Evolutionary conservation across 2,329 filamentous ascomycete genomes (phyloP).

Genomic region (Penicillium expansum): DNA sequence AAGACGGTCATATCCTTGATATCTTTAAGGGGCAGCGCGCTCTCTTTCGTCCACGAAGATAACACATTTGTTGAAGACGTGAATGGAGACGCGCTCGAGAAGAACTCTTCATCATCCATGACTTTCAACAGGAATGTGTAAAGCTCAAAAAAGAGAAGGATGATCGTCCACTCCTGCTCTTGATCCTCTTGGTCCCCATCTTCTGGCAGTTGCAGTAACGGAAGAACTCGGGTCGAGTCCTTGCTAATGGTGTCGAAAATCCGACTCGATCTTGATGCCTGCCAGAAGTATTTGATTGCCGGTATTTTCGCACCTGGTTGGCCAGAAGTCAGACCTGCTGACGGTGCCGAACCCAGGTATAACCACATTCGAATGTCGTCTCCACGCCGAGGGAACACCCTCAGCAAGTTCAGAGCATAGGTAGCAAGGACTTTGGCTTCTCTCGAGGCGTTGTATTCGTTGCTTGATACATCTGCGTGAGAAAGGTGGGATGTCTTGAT

Average conservation of each 20-base stretch:
- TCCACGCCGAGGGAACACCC: slow-evolving; percentile 75
- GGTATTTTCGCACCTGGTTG: slow-evolving; percentile 49
- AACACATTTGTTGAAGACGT: slow-evolving; percentile 48
- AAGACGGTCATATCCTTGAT: slow-evolving; percentile 75
- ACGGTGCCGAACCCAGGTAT: slow-evolving; percentile 68
- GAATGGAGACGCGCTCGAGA: slow-evolving; percentile 56
- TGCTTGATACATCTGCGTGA: slow-evolving; percentile 22
- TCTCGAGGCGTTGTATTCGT: slow-evolving; percentile 43
- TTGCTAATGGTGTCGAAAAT: slow-evolving; percentile 57
- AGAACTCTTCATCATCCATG: slow-evolving; percentile 96
- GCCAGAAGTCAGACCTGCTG: slow-evolving; percentile 33
- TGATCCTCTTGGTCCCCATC: slow-evolving; percentile 37
- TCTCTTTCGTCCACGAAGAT: slow-evolving; percentile 57
- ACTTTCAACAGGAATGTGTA: slow-evolving; percentile 91
- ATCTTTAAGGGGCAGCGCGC: slow-evolving; percentile 68
- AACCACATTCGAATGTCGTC: slow-evolving; percentile 95
- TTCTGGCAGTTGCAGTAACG: slow-evolving; percentile 51
- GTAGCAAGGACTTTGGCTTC: slow-evolving; percentile 75
- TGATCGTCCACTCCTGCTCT: slow-evolving; percentile 78
- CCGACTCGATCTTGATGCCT: slow-evolving; percentile 57
- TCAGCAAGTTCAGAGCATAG: slow-evolving; percentile 79
- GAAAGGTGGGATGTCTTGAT: slow-evolving; percentile 31
- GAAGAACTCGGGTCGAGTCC: slow-evolving; percentile 58
- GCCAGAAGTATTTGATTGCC: slow-evolving; percentile 82
- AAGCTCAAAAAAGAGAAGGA: slow-evolving; percentile 87